Evolutionary conservation across 495 filamentous ascomycete genomes (phyloP).

Genomic region (Penicillium nucicola): DNA sequence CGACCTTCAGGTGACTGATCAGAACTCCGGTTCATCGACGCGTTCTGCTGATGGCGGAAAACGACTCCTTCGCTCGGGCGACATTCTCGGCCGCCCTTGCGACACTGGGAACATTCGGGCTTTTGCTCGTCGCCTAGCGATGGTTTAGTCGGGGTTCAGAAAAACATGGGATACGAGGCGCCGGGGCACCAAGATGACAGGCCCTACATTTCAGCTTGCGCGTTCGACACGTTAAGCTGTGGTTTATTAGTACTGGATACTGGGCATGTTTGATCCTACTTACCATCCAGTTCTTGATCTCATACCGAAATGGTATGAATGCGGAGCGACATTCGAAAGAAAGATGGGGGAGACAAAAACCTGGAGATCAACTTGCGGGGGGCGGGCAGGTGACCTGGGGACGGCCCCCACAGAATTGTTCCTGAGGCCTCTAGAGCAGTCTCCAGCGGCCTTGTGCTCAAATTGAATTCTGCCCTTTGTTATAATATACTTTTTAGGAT

Average conservation of each 20-base stretch:
- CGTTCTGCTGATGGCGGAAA: constrained; percentile 71
- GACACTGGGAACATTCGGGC: constrained; percentile 57
- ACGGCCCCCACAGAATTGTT: constrained; percentile 14
- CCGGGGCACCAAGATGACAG: neutral
- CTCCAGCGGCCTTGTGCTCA: no score
- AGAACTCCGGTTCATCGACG: constrained; percentile 58
- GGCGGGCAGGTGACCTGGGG: constrained; percentile 24
- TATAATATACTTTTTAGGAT: no score
- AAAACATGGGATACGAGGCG: neutral
- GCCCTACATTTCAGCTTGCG: constrained; percentile 59
- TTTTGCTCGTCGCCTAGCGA: constrained; percentile 51
- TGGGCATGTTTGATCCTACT: constrained; percentile 2
- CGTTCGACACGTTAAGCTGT: constrained; percentile 59
- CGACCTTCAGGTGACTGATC: constrained; percentile 38
- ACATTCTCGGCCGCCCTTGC: constrained; percentile 59
- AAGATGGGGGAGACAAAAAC: constrained; percentile 13
- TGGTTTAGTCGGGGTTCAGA: constrained; percentile 10
- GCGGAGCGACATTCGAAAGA: constrained; percentile 29
- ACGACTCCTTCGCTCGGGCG: constrained; percentile 60
- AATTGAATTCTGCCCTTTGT: no score
- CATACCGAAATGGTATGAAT: constrained; percentile 39
- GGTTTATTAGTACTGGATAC: neutral
- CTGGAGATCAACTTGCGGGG: constrained; percentile 27
- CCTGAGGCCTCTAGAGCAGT: no score
- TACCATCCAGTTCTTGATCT: constrained; percentile 54